Percentiles rank a stretch among this genome's conserved stretches.
These are phyloP conservation scores for Aspergillus phoenicis DNA, from an alignment of 2,329 filamentous ascomycete species.

Conservation along the genomic window DNA sequence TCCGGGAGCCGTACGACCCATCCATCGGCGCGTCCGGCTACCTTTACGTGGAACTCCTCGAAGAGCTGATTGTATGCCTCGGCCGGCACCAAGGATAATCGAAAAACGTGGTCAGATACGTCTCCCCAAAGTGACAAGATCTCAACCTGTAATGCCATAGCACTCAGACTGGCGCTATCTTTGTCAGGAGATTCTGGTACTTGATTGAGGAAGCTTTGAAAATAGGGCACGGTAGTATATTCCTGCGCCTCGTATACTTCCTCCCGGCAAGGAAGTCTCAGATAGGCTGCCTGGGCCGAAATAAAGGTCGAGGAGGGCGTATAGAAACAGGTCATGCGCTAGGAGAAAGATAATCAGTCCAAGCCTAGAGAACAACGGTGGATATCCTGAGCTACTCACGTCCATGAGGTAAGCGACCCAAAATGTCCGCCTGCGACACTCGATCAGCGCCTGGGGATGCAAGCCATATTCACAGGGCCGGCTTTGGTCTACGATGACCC, in stretches of 20 bases:
- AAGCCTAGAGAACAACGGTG: slow-evolving; percentile 15
- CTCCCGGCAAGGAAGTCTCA: slow-evolving; percentile 66
- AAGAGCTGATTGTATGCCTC: slow-evolving; percentile 50
- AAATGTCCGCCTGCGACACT: slow-evolving; percentile 70
- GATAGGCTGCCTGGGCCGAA: slow-evolving; percentile 65
- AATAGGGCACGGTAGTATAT: slow-evolving; percentile 61
- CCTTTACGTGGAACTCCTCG: slow-evolving; percentile 57
- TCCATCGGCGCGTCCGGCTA: slow-evolving; percentile 55
- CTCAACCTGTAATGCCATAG: slow-evolving; percentile 64
- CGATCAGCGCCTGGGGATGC: slow-evolving; percentile 60
- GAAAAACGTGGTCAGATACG: slow-evolving; percentile 62
- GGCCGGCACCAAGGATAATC: slow-evolving; percentile 50
- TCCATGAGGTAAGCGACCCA: slow-evolving; percentile 74
- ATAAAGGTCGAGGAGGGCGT: slow-evolving; percentile 59
- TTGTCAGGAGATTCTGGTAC: slow-evolving; percentile 39
- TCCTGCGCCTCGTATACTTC: slow-evolving; percentile 63
- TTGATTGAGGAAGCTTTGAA: slow-evolving; percentile 57
- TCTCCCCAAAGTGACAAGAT: slow-evolving; percentile 68
- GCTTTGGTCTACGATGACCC: slow-evolving; percentile 51
- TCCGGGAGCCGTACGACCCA: slow-evolving; percentile 63
- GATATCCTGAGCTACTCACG: slow-evolving; percentile 42
- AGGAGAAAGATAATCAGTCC: slow-evolving; percentile 20
- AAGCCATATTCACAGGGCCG: slow-evolving; percentile 60
- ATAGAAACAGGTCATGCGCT: slow-evolving; percentile 64
- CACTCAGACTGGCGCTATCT: slow-evolving; percentile 46